Evolutionary conservation across 805 yeast genomes (phyloP), one percentile per base, ranked within the genome.

Genomic region (Pichia deserticola): DNA sequence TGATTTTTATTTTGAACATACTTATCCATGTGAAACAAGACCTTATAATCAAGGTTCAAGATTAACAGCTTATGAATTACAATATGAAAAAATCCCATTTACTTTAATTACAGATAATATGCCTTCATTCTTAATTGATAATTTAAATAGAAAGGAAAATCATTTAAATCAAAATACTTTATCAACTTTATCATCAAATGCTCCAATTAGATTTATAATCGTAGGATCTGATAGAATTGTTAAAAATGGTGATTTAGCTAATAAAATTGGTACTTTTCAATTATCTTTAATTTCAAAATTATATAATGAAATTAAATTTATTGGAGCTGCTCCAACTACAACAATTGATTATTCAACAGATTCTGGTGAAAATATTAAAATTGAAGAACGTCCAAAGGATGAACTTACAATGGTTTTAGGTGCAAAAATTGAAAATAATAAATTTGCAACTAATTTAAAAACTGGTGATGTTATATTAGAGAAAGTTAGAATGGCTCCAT

Each of bases 1-100:
- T 25, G 52, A 56, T 6, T 77, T 81, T 41, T 74, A 73, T 61
- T 68, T 92, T 55, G 73, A 78, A 9, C 89, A 81, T 45, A 93
- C 84, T 0, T 93, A 82, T 58, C 92, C 96, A 6, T 75, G 92
- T 60, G 99, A 92, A 63, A 92, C 99, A 0, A 77, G 99, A 58
- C 99, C 99, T 1, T 93, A 92, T 64, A 89, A 92, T 65, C 98
- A 92, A 70, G 99, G 99, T 9, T 88, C 97, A 0, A 78, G 96
- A 56, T 73, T 92, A 51, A 92, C 98, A 0, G 90, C 97, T 0
- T 92, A 81, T 66, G 99, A 92, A 65, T 75, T 92, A 42, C 82
- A 86, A 13, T 83, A 86, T 59, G 98, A 92, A 54, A 62, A 78
- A 25, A 87, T 93, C 40, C 98, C 98, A 13, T 82, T 93, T 44